Evolutionary conservation across 2,329 filamentous ascomycete species (phyloP), one percentile per base, ranked within the genome.

Genomic region (Didymella exigua): DNA sequence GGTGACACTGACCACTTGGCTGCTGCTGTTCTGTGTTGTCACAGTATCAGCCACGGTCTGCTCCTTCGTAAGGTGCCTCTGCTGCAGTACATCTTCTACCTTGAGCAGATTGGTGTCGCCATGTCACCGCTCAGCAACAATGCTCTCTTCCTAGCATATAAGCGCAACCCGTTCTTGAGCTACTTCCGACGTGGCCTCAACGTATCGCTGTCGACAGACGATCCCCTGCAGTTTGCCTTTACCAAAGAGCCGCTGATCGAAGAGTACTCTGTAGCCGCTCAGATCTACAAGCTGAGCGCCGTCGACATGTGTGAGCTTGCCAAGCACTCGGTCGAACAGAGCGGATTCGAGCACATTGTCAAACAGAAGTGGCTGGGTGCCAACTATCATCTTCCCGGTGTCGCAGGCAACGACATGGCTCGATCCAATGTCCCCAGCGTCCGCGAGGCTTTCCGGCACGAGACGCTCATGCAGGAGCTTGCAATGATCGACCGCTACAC

Each of bases 91-190:
- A 86, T 98, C 45, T 99, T 96, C 78, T 99, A 99, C 69, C 85
- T 99, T 18, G 93, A 99, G 71, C 93, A 98, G 72, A 97, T 99
- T 59, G 95, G 95, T 54, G 95, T 99, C 60, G 95, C 95, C 58
- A 99, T 99, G 95, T 98, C 93, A n/a, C 95, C 95, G 2, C 82
- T 99, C 40, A 96, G 92, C 75, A 99, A 99, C 79, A 99, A 99
- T 67, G 95, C 95, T 0, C 79, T 99, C 27, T 99, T 99, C 78
- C 79, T 99, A 47, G 92, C 93, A 1, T 98, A 99, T 70, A 95
- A 99, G 75, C 87, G 96, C 55, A 99, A 99, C 66, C 95, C 95
- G 0, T 99, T 96, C 77, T 83, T 96, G 65, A 90, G 90, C 68
- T 99, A 99, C 77, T 99, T 99, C 81, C 89, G 90, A 70, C 88